A percentile compares a stretch with the other conserved stretches of the same genome.
These are phyloP conservation scores for Cardamine occulta DNA, from an alignment of 345 rosid species.

Conservation along the genomic window DNA sequence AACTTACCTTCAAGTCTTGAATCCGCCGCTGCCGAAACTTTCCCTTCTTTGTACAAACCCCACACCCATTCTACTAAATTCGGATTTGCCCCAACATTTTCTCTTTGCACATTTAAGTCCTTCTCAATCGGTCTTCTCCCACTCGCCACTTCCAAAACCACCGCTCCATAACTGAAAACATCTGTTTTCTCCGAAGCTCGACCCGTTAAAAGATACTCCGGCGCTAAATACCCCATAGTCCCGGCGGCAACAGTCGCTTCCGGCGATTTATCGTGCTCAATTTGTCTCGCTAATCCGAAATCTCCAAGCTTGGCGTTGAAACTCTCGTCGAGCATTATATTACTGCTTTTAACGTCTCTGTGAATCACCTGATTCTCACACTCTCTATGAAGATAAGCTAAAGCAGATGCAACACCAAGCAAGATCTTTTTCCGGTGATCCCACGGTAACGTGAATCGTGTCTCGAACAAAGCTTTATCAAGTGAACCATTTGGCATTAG, in stretches of 20 bases:
- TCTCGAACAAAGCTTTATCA: conserved; percentile 56
- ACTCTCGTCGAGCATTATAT: conserved; percentile 61
- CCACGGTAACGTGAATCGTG: conserved; percentile 55
- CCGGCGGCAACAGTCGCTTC: conserved; percentile 66
- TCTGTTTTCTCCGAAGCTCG: conserved; percentile 62
- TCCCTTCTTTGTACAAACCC: conserved; percentile 59
- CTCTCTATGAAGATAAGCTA: conserved; percentile 61
- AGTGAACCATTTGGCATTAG: conserved; percentile 88
- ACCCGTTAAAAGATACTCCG: conserved; percentile 60
- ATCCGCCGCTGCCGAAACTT: conserved; percentile 54
- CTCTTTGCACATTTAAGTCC: conserved; percentile 43
- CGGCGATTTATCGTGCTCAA: conserved; percentile 64
- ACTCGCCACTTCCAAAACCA: conserved; percentile 58
- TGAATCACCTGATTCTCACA: conserved; percentile 69
- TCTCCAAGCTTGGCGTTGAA: conserved; percentile 66
- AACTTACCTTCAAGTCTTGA: conserved; percentile 53
- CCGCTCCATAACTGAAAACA: conserved; percentile 65
- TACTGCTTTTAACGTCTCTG: conserved; percentile 61
- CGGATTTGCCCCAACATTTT: conserved; percentile 43
- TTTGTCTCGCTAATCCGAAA: conserved; percentile 61
- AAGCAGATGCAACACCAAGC: conserved; percentile 61
- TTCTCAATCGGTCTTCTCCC: conserved; percentile 65
- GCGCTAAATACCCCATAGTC: conserved; percentile 68
- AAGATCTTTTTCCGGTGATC: conserved; percentile 55
- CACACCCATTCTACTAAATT: conserved; percentile 71